Conservation (phyloP, 768 basidiomycete species). For the Tricholoma furcatifolium region DNA sequence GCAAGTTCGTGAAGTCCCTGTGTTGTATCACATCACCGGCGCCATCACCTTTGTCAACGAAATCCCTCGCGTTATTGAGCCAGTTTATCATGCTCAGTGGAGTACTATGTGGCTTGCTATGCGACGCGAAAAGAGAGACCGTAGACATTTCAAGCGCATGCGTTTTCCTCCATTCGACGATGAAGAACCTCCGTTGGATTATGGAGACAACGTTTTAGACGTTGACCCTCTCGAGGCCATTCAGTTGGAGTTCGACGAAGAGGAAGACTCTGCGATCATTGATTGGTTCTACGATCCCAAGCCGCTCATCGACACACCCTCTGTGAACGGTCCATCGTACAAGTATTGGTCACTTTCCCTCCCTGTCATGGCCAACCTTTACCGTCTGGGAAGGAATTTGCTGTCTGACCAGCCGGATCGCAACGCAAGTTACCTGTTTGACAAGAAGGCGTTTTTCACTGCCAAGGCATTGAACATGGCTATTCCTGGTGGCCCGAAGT, state of each 20-base stretch:
- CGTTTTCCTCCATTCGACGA: slow-evolving; percentile 99
- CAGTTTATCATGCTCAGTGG: slow-evolving; percentile 99
- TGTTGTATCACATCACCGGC: slow-evolving; percentile 98
- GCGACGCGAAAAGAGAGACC: slow-evolving; percentile 97
- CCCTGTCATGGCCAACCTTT: slow-evolving; percentile 96
- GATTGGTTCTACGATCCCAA: slow-evolving; percentile 99
- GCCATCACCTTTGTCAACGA: slow-evolving; percentile 99
- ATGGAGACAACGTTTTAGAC: slow-evolving; percentile 98
- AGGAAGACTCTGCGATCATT: slow-evolving; percentile 87
- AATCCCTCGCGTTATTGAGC: slow-evolving; percentile 94
- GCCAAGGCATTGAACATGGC: slow-evolving; percentile 97
- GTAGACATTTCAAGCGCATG: slow-evolving; percentile 99
- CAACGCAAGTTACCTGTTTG: slow-evolving; percentile 92
- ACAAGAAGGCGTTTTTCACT: slow-evolving; percentile 97
- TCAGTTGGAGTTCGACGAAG: slow-evolving; percentile 89
- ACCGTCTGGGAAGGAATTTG: slow-evolving; percentile 91
- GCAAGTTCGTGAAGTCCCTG: slow-evolving; percentile 98
- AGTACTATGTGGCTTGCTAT: slow-evolving; percentile 99
- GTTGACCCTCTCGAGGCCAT: slow-evolving; percentile 98
- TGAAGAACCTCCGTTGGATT: slow-evolving; percentile 98
- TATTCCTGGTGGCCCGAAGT: slow-evolving; percentile 97
- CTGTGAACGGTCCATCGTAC: slow-evolving; percentile 93
- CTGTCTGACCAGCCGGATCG: slow-evolving; percentile 90
- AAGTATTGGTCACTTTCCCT: slow-evolving; percentile 89
- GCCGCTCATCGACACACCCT: slow-evolving; percentile 85